These are phyloP conservation scores for Sclerotiophoma versabilis DNA, from an alignment of 2,329 filamentous ascomycete species.

Conservation along the genomic window DNA sequence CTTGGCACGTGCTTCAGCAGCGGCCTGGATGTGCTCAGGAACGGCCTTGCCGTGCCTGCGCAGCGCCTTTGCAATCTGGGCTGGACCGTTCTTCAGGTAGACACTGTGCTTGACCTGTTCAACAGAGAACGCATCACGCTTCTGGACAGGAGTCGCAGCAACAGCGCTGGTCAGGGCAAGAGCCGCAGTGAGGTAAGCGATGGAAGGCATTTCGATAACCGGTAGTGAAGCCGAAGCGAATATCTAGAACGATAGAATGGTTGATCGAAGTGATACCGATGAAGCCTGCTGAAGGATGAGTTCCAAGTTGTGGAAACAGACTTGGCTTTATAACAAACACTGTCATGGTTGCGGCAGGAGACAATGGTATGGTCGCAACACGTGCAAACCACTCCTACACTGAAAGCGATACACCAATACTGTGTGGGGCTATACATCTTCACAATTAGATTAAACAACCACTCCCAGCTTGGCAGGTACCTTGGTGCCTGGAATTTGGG, in stretches of 20 bases:
- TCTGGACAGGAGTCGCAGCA: slow-evolving; percentile 40
- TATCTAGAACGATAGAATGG: slow-evolving; percentile 18
- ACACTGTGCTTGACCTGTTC: slow-evolving; percentile 40
- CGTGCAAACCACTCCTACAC: slow-evolving; percentile 19
- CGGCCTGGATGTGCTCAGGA: slow-evolving; percentile 36
- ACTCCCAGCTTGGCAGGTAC: slow-evolving; percentile 45
- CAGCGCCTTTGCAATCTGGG: slow-evolving; percentile 50
- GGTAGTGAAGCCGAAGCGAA: slow-evolving; percentile 19
- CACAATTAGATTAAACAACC: slow-evolving; percentile 37
- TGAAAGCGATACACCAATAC: slow-evolving; percentile 9
- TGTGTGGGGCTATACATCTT: slow-evolving; percentile 27
- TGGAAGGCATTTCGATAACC: slow-evolving; percentile 41
- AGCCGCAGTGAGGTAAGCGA: slow-evolving; percentile 40
- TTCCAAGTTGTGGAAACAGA: slow-evolving; percentile 24
- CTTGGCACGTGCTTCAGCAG: slow-evolving; percentile 43
- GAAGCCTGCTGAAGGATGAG: slow-evolving; percentile 25
- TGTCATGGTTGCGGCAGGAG: slow-evolving; percentile 18
- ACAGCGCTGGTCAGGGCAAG: slow-evolving; percentile 39
- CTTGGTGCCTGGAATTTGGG: slow-evolving; percentile 22
- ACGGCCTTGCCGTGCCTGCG: slow-evolving; percentile 48
- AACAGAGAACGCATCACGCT: slow-evolving; percentile 40
- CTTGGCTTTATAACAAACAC: slow-evolving; percentile 41
- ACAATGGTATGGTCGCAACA: slow-evolving; percentile 16
- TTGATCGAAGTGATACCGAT: slow-evolving; percentile 22
- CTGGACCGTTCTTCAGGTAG: slow-evolving; percentile 49